These are phyloP conservation scores for Leccinum broughii DNA, from an alignment of 768 basidiomycete genomes.

Conservation along the genomic window DNA sequence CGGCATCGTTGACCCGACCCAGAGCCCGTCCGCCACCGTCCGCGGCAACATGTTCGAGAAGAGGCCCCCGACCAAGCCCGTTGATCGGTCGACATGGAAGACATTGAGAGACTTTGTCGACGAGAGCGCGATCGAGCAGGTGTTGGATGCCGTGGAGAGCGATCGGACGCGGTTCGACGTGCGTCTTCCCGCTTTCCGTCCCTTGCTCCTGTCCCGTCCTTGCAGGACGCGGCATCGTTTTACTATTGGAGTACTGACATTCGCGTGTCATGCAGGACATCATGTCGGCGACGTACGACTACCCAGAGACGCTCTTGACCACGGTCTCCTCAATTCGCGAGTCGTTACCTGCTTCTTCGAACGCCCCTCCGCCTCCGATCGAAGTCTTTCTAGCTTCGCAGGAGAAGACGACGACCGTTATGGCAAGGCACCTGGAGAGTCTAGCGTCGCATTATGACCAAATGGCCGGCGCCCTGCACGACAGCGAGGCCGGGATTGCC, in stretches of 20 bases:
- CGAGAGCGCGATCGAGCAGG: conserved; percentile 77
- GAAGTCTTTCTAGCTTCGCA: conserved; percentile 47
- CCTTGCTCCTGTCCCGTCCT: too few relatives aligned
- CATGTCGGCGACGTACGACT: conserved; percentile 61
- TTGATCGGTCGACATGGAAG: conserved; percentile 70
- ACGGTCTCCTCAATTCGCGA: conserved; percentile 58
- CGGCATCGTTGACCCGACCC: conserved; percentile 40
- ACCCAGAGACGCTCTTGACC: conserved; percentile 59
- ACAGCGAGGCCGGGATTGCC: conserved; percentile 65
- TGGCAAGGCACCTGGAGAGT: conserved; percentile 74
- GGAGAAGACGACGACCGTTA: conserved; percentile 55
- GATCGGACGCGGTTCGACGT: conserved; percentile 72
- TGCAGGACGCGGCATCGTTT: not conserved
- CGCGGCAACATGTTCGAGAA: conserved; percentile 23
- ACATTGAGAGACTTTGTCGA: conserved; percentile 84
- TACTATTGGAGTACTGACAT: not conserved
- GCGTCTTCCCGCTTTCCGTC: conserved; percentile 25
- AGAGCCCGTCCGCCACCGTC: conserved; percentile 34
- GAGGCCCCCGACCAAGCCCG: conserved; percentile 20
- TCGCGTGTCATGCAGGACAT: conserved; percentile 46
- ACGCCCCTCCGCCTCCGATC: conserved; percentile 38
- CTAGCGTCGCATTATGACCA: conserved; percentile 75
- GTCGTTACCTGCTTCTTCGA: conserved; percentile 44
- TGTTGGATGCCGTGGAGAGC: conserved; percentile 69
- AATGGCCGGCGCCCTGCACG: conserved; percentile 67